Percentiles rank a stretch among this genome's conserved stretches.
phyloP scores from a whole-genome alignment of 1,139 yeast genomes.

The Protomyces gravidus region DNA sequence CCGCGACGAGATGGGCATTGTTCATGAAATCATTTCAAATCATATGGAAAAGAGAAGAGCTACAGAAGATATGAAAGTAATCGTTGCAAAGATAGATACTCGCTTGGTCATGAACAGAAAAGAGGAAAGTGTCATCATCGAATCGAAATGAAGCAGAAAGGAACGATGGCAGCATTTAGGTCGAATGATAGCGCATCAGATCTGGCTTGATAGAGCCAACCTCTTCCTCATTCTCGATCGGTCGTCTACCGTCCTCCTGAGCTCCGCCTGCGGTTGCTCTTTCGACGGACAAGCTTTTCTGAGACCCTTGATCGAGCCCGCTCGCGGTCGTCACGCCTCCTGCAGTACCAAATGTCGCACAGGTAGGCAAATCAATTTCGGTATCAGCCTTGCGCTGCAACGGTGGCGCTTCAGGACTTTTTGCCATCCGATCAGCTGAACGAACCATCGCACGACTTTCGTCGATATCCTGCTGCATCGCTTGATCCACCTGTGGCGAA shows the following conservation, averaged over 20 bases:
- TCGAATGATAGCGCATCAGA: background rate
- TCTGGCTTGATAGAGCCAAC: background rate
- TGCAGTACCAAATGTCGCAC: background rate
- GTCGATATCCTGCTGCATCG: background rate
- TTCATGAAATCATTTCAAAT: too few species aligned
- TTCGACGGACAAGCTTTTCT: background rate
- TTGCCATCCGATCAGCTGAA: background rate
- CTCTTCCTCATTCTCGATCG: background rate
- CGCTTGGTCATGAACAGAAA: too few species aligned
- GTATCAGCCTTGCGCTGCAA: background rate
- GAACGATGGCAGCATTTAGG: too few species aligned
- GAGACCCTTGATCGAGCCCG: too few species aligned
- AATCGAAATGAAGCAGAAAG: too few species aligned
- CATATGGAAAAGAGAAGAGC: too few species aligned
- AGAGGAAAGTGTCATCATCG: too few species aligned
- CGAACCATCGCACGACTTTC: background rate
- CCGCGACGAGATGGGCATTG: too few species aligned
- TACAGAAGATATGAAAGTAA: too few species aligned
- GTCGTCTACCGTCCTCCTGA: too few species aligned
- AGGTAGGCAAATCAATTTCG: background rate
- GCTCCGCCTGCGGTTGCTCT: background rate
- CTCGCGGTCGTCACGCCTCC: background rate
- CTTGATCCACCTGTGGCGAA: constrained; percentile 1
- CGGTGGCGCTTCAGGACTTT: background rate
- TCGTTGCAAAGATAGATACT: too few species aligned